These are phyloP conservation scores for Aegilops umbellulata DNA, from an alignment of 176 grass and related monocot species.

Conservation along the genomic window DNA sequence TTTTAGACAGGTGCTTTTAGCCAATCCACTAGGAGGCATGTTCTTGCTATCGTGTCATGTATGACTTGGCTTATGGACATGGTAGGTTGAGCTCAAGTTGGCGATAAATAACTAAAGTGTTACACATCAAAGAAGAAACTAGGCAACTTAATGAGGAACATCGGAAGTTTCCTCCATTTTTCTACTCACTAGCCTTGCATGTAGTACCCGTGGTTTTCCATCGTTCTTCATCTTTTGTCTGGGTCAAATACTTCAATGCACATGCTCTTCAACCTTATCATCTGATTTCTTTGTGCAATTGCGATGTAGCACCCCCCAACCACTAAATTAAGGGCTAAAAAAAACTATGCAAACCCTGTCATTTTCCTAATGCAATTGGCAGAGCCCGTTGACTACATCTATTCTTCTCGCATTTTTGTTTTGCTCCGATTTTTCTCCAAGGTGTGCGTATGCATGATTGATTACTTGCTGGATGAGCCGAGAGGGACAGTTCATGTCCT, in stretches of 20 bases:
- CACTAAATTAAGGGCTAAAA: neutral
- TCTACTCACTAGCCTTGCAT: neutral
- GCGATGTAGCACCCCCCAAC: neutral
- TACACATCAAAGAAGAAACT: neutral
- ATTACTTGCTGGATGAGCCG: constrained; percentile 8
- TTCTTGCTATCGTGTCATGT: too few species aligned
- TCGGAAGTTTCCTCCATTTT: neutral
- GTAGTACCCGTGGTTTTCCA: neutral
- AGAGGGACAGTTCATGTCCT: neutral
- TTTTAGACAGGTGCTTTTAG: too few species aligned
- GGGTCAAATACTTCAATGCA: constrained; percentile 10
- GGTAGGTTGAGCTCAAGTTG: too few species aligned
- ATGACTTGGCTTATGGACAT: too few species aligned
- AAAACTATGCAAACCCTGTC: neutral
- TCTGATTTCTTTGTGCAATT: neutral
- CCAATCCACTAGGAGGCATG: too few species aligned
- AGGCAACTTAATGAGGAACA: neutral
- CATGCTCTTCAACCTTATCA: constrained; percentile 21
- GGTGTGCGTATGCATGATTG: neutral
- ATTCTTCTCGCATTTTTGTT: neutral
- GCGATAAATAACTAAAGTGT: too few species aligned
- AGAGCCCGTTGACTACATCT: constrained; percentile 25
- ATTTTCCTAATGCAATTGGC: constrained; percentile 30
- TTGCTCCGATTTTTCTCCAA: neutral
- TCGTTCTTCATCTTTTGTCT: neutral